Base-by-base conservation (phyloP, 2,329 filamentous ascomycete genomes). In the Exophiala bonariae region DNA sequence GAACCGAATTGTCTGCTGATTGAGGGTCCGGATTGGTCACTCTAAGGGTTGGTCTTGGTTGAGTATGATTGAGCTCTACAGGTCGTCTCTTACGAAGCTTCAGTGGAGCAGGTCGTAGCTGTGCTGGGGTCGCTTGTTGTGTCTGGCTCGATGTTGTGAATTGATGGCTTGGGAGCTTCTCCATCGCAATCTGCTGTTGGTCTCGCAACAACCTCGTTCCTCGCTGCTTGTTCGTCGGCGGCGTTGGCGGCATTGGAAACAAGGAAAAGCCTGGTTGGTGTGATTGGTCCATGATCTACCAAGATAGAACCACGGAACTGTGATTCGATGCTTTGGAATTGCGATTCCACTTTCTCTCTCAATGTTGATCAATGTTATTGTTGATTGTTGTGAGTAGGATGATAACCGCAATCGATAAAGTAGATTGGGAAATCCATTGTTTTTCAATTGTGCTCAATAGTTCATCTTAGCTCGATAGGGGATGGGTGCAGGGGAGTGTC, bases 401-500 rank as follows among this genome's bases (percentile, higher is more conserved):
- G 43, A 42, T 47, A 34, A 39, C 37, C 47, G 46, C 48, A 50
- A 50, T 47, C 48, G 48, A 50, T 50, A 50, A 44, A 43, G 48
- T 7, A 50, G 48, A 50, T 50, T 50, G 48, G 48, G 48, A 32
- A 40, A 33, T 42, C 37, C 48, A 42, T 39, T 44, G 48, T 43
- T 50, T 50, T 47, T 50, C 19, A 50, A 50, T 41, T 19, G 30
- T 28, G 43, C 33, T 39, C 38, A 39, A 38, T 44, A 39, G 26
- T 37, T 47, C 31, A 26, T 39, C 38, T 13, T 28, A 28, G 48
- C 43, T 42, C 23, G 48, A 47, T 50, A 50, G 43, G 48, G 48
- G 48, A 50, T 50, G 43, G 48, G 44, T 41, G 48, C 48, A 50
- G 48, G 48, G 48, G 43, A 50, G 16, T 39, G 38, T 50, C 48